phyloP scores from a whole-genome alignment of 1,284 basidiomycete genomes.

The Ustanciosporium gigantosporum region DNA sequence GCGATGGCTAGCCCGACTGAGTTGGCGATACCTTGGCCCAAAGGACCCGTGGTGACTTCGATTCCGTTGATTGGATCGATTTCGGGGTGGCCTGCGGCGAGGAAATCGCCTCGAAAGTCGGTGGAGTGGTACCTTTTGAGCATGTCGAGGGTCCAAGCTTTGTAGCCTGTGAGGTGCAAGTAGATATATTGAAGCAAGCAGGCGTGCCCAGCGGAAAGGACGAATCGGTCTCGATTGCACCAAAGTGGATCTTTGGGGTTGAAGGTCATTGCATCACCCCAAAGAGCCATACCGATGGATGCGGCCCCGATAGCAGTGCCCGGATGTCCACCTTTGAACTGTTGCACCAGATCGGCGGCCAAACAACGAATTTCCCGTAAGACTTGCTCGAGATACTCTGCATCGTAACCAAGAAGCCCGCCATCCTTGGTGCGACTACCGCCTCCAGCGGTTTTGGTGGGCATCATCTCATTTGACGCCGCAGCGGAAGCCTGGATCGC shows the following conservation, averaged over 20 bases:
- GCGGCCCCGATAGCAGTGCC: constrained; percentile 71
- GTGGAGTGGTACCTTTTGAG: constrained; percentile 73
- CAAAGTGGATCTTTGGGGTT: constrained; percentile 87
- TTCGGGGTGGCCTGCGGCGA: constrained; percentile 78
- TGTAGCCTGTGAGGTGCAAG: constrained; percentile 81
- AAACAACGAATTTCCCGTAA: constrained; percentile 58
- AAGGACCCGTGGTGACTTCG: constrained; percentile 93
- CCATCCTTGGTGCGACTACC: too few relatives aligned
- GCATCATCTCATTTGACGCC: too few relatives aligned
- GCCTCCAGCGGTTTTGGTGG: too few relatives aligned
- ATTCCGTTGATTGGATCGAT: constrained; percentile 78
- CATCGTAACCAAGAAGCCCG: too few relatives aligned
- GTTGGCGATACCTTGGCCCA: constrained; percentile 85
- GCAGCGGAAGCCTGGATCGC: too few relatives aligned
- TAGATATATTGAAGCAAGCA: constrained; percentile 72
- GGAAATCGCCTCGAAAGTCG: constrained; percentile 81
- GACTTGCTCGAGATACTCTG: constrained; percentile 14
- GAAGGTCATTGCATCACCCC: constrained; percentile 81
- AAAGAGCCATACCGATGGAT: constrained; percentile 76
- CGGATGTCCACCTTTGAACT: constrained; percentile 72
- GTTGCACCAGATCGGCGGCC: constrained; percentile 50
- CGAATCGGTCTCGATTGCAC: constrained; percentile 67
- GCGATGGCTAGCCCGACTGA: constrained; percentile 91
- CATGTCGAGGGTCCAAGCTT: constrained; percentile 74
- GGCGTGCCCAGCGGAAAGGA: constrained; percentile 68